Base-by-base conservation (phyloP, 208 protist species). In the Crithidia acanthocephali region DNA sequence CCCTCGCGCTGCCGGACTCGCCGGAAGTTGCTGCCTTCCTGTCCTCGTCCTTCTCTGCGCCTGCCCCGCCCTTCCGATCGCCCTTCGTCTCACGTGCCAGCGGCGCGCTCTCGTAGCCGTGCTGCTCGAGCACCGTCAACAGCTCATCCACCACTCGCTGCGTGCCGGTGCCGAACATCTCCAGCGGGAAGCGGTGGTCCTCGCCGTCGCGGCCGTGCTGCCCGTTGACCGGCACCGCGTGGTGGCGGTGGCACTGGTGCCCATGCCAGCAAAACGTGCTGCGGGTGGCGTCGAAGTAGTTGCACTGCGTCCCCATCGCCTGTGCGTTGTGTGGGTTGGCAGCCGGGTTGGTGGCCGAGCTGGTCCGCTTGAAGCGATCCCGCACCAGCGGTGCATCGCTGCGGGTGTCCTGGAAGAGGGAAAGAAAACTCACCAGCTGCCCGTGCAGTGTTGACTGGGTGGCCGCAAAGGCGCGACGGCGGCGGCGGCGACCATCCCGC, bases 261-360 rank as follows among this genome's bases (percentile, higher is more conserved):
- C 80, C 80, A 30, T 69, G 57, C 80, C 80, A 85, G 68, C 80
- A 85, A 58, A 85, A 85, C 1, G 61, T 72, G 40, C 55, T 72
- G 56, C 78, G 66, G 0, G 75, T 72, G 6, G 61, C 61, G 30
- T 67, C 62, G 53, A 76, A 85, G 68, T 85, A 74, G 51, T 59
- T 70, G 75, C 75, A 80, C 67, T 69, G 68, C 63, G 47, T 52
- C 42, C 50, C 67, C 28, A 69, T 52, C 50, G 66, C 2, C 62
- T 67, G 47, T 28, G 48, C 52, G 44, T 78, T 63, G 64, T 67
- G 23, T 8, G 68, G 30, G 42, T n/a, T 56, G 45, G 66, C 35
- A 13, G 35, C 35, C 8, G 37, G 9, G 16, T 48, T 48, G 44
- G 9, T 48, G 67, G 40, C 35, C 35, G 35, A 5, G 35, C 35